These are phyloP conservation scores for Penicillium cosmopolitanum DNA, from an alignment of 495 filamentous ascomycete genomes.

Conservation along the genomic window DNA sequence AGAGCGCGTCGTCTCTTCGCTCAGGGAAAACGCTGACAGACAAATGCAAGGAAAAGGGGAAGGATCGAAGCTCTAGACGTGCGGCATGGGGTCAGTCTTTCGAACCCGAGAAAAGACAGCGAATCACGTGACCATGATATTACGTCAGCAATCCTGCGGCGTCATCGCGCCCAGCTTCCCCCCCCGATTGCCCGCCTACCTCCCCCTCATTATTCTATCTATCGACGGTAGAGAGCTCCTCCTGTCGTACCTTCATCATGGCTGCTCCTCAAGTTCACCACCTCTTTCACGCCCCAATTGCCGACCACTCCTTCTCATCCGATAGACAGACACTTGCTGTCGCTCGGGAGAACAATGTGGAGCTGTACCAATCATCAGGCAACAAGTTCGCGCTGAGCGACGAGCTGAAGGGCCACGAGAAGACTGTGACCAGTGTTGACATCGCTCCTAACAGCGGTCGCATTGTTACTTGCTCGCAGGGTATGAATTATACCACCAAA, in stretches of 20 bases:
- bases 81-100: constrained; percentile 1
- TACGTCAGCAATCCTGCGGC: constrained; percentile 25
- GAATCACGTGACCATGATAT: constrained; percentile 30
- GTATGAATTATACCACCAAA: constrained; percentile 43
- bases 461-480: constrained; percentile 97
- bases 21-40: not conserved
- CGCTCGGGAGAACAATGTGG: constrained; percentile 85
- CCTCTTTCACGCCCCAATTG: constrained; percentile 94
- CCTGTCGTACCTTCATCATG: constrained; percentile 82
- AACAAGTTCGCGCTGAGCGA: constrained; percentile 82
- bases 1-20: not conserved
- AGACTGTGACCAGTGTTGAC: constrained; percentile 93
- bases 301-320: constrained; percentile 96
- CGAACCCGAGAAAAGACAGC: constrained; percentile 17
- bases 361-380: constrained; percentile 79
- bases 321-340: constrained; percentile 89
- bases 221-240: constrained; percentile 99
- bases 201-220: constrained; percentile 9
- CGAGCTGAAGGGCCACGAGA: constrained; percentile 94
- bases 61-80: constrained; percentile 17
- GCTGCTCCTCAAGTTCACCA: constrained; percentile 88
- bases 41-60: constrained; percentile 8
- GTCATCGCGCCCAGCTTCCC: constrained; percentile 31
- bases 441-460: constrained; percentile 87
- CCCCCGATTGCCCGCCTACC: constrained; percentile 2